These are phyloP conservation scores for Diutina rugosa DNA, from an alignment of 1,139 yeast species.

Conservation along the genomic window DNA sequence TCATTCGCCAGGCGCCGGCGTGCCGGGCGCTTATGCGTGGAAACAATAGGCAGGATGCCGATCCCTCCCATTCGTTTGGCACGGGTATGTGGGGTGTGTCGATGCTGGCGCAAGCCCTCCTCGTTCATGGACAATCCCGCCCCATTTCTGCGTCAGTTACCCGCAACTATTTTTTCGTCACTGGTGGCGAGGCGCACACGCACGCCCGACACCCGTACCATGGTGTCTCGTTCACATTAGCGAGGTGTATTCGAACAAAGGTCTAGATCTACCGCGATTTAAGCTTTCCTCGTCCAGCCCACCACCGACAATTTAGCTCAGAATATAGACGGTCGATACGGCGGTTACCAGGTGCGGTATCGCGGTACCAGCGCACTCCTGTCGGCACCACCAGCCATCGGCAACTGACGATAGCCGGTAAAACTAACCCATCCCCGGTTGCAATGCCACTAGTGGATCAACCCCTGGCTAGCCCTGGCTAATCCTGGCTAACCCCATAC, in stretches of 20 bases:
- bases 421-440: neutral
- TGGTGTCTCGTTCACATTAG: neutral
- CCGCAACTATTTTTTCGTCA: neutral
- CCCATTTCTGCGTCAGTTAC: neutral
- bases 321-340: too few species aligned
- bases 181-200: neutral
- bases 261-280: neutral
- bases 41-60: neutral
- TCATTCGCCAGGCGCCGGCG: neutral
- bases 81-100: neutral
- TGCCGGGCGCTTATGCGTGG: neutral
- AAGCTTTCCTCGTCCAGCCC: neutral
- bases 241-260: neutral
- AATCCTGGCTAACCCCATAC: neutral
- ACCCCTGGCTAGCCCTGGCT: neutral
- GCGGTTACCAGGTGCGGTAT: too few species aligned
- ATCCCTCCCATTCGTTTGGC: neutral
- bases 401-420: neutral
- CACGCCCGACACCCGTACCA: neutral
- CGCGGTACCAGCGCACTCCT: neutral
- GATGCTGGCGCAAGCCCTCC: neutral
- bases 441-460: neutral
- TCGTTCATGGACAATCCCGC: neutral
- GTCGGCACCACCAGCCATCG: neutral
- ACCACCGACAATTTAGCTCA: neutral